These are phyloP conservation scores for Vitellaria paradoxa DNA, from an alignment of 179 eudicot species.

Conservation along the genomic window DNA sequence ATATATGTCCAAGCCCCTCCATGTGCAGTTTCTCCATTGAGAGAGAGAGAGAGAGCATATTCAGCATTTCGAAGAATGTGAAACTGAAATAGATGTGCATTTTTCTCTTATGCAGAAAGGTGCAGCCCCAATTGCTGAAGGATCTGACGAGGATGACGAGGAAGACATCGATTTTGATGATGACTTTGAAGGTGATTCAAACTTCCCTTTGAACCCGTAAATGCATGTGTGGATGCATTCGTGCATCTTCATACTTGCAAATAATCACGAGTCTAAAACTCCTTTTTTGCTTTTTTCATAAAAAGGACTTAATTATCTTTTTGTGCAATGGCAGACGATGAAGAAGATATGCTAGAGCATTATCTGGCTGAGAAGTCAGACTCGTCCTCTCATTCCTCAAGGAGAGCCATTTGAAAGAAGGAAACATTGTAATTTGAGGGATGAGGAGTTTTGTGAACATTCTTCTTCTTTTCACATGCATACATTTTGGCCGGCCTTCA, in stretches of 20 bases:
- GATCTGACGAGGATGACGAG: slow-evolving; percentile 69
- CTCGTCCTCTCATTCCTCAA: slow-evolving; percentile 40
- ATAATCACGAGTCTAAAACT: slow-evolving; percentile 4
- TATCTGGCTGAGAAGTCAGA: slow-evolving; percentile 77
- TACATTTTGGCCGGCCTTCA: not conserved
- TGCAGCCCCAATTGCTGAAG: slow-evolving; percentile 51
- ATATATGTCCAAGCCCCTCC: too few relatives aligned
- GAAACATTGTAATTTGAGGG: slow-evolving; percentile 1
- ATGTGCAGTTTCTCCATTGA: not conserved
- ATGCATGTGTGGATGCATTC: not conserved
- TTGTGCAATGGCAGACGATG: slow-evolving; percentile 54
- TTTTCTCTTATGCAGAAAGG: slow-evolving; percentile 61
- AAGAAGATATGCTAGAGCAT: slow-evolving; percentile 96
- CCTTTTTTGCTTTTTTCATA: not conserved
- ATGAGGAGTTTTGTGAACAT: not conserved
- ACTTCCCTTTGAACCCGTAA: not conserved
- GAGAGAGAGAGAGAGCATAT: not conserved
- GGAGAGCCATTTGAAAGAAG: slow-evolving; percentile 29
- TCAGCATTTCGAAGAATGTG: not conserved
- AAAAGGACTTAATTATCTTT: not conserved
- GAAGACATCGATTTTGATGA: slow-evolving; percentile 83
- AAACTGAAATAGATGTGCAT: not conserved
- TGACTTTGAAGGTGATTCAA: slow-evolving; percentile 66
- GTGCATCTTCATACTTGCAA: not conserved
- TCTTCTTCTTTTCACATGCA: not conserved